Conservation (phyloP, 2,329 filamentous ascomycete species). For the Pseudogymnoascus sp. region DNA sequence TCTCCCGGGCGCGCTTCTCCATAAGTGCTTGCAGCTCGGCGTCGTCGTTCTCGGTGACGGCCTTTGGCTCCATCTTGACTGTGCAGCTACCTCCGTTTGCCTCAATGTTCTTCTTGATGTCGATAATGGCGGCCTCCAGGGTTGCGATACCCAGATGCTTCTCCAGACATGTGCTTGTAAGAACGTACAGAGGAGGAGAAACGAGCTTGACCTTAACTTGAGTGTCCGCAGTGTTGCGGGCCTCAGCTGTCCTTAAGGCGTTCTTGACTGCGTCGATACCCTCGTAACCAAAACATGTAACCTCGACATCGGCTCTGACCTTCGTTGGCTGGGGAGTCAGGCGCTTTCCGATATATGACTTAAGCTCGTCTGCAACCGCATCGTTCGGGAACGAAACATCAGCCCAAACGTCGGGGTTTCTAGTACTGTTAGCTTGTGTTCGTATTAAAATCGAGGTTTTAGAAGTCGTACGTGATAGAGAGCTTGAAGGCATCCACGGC, state of each 20-base stretch:
- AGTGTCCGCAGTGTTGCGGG: constrained; percentile 81
- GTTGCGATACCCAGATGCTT: constrained; percentile 78
- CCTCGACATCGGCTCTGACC: constrained; percentile 94
- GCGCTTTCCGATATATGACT: constrained; percentile 93
- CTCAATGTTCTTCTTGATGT: constrained; percentile 75
- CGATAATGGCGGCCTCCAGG: constrained; percentile 81
- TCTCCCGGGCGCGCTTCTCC: constrained; percentile 98
- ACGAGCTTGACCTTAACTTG: constrained; percentile 98
- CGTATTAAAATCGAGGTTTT: constrained; percentile 1
- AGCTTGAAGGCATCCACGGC: constrained; percentile 98
- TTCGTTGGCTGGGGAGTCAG: constrained; percentile 98
- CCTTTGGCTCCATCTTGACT: constrained; percentile 98
- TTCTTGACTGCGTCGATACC: constrained; percentile 97
- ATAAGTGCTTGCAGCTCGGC: constrained; percentile 94
- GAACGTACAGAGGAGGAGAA: constrained; percentile 92
- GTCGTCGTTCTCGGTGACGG: constrained; percentile 96
- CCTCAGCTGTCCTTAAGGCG: constrained; percentile 83
- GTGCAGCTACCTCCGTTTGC: constrained; percentile 69
- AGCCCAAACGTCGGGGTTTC: constrained; percentile 92
- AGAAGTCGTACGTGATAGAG: constrained; percentile 72
- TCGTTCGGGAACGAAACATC: constrained; percentile 85
- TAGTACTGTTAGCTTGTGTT: constrained; percentile 31
- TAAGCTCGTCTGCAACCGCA: constrained; percentile 78
- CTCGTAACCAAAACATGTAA: constrained; percentile 91
- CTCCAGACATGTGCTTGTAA: constrained; percentile 92